Evolutionary conservation across 2,329 filamentous ascomycete species (phyloP), one percentile per base, ranked within the genome.

Genomic region (Esteya vermicola): DNA sequence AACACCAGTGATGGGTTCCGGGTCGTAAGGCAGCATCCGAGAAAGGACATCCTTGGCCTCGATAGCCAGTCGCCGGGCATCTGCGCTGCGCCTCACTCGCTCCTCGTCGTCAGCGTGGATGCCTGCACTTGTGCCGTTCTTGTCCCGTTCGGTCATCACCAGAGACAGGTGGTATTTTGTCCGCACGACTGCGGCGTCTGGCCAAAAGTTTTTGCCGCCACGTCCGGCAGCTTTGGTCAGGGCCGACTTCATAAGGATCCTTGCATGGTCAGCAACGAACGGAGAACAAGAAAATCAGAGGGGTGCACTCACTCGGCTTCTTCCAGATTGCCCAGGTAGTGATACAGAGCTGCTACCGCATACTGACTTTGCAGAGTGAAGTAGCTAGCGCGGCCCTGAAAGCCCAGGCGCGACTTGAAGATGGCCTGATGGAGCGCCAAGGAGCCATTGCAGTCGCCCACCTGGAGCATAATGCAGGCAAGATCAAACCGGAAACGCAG

Each of bases 351-450:
- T 14, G 43, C 45, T 3, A 47, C 43, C 4, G 45, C 43, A 16
- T 47, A 47, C 28, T 45, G 45, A 22, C 45, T 45, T 30, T 47
- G 45, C 21, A 47, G 40, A 13, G 45, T 47, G 33, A 46, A 46
- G 46, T 46, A 47, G 34, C 42, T 47, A 3, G 42, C 42, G 10
- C 44, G 44, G 4, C 46, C 44, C 38, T 44, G 44, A 28, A 47
- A 44, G 14, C 44, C 44, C 4, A 47, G 46, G 9, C 46, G 46
- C 4, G 44, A 42, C 25, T 44, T 43, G 19, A 47, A 36, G 18
- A 47, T 44, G 10, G 32, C 30, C 21, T 41, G 38, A 36, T 47
- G 46, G 42, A 43, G 37, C 8, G 40, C 40, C 7, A 47, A 36
- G 7, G 44, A 44, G 32, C 33, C 13, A 6, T 42, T 38, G 13